Base-by-base conservation (phyloP, 139 green algal genomes). In the Chlamydomonas applanata region DNA sequence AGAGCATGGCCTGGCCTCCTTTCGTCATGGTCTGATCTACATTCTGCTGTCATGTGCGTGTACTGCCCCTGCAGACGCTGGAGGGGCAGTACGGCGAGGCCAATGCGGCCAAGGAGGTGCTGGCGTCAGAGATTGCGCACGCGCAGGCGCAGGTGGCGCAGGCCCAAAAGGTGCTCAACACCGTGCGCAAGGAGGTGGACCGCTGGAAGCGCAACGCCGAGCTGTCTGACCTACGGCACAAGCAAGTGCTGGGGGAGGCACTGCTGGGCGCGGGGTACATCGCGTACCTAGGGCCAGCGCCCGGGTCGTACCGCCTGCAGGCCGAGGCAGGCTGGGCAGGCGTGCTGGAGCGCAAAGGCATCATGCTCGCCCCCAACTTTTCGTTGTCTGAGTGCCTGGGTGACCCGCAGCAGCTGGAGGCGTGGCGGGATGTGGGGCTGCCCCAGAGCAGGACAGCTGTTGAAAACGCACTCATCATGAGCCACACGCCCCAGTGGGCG, bases 391-490 rank as follows among this genome's bases (percentile, higher is more conserved):
- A 75, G 49, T 49, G 40, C 20, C 64, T 79, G 32, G 56, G 65
- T n/a, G n/a, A 25, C 22, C 27, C 65, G 5, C 13, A 29, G 57
- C 69, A 77, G 61, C 69, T 76, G 34, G 76, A 81, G 30, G 63
- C 69, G 4, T 81, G 69, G 69, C 76, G 76, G 32, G 69, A 81
- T 46, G 60, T 61, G 4, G 61, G 54, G 0, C 35, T 80, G 61
- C 69, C 73, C 19, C 73, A 84, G 66, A 80, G 73, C 52, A 57
- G 69, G 33, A 84, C 73, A 1, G 73, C 79, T 5, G 56, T 84
- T 33, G 79, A 84, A 59, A 84, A 84, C 49, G 79, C 79, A 36
- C 59, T 77, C 52, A 56, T 84, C 59, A 84, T 84, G 79, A 45
- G 73, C 34, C 65, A 74, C 25, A 77, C 73, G 34, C 57, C 67